phyloP scores from a whole-genome alignment of 2,329 filamentous ascomycete genomes.

The Neopestalotiopsis sp. region DNA sequence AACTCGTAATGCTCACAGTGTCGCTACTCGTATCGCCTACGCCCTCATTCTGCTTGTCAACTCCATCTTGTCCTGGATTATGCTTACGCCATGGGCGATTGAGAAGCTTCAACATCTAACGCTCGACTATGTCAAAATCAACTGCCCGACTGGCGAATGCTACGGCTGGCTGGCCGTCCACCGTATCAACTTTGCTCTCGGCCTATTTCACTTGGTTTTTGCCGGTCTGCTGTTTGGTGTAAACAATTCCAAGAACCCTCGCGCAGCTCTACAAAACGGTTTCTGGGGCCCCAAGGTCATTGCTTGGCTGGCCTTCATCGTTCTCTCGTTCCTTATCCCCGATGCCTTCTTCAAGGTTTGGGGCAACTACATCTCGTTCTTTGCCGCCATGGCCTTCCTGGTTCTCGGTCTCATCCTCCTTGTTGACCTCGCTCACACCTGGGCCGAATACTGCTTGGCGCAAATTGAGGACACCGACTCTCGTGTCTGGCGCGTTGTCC shows the following conservation, averaged over 20 bases:
- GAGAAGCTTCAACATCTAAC: slow-evolving; percentile 92
- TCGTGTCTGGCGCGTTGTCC: slow-evolving; percentile 79
- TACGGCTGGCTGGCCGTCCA: slow-evolving; percentile 97
- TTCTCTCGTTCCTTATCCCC: slow-evolving; percentile 93
- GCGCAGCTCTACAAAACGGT: slow-evolving; percentile 93
- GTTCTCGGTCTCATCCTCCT: slow-evolving; percentile 90
- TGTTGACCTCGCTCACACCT: slow-evolving; percentile 93
- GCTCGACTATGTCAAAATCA: slow-evolving; percentile 94
- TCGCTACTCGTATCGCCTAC: slow-evolving; percentile 96
- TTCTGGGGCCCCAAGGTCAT: slow-evolving; percentile 98
- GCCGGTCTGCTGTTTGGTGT: slow-evolving; percentile 87
- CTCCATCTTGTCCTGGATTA: slow-evolving; percentile 97
- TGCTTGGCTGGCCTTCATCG: slow-evolving; percentile 84
- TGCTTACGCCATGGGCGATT: slow-evolving; percentile 98
- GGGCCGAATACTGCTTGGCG: slow-evolving; percentile 94
- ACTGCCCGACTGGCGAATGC: slow-evolving; percentile 88
- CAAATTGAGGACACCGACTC: slow-evolving; percentile 94
- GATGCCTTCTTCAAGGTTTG: slow-evolving; percentile 94
- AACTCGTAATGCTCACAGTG: slow-evolving; percentile 56
- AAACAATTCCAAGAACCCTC: slow-evolving; percentile 82
- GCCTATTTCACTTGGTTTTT: slow-evolving; percentile 89
- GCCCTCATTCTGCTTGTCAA: slow-evolving; percentile 94
- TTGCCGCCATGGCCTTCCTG: slow-evolving; percentile 90
- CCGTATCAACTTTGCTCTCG: slow-evolving; percentile 96
- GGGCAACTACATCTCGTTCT: slow-evolving; percentile 91